A percentile compares a stretch with the other conserved stretches of the same genome.
phyloP scores from a whole-genome alignment of 768 basidiomycete species.

The Lactarius pseudohatsudake region DNA sequence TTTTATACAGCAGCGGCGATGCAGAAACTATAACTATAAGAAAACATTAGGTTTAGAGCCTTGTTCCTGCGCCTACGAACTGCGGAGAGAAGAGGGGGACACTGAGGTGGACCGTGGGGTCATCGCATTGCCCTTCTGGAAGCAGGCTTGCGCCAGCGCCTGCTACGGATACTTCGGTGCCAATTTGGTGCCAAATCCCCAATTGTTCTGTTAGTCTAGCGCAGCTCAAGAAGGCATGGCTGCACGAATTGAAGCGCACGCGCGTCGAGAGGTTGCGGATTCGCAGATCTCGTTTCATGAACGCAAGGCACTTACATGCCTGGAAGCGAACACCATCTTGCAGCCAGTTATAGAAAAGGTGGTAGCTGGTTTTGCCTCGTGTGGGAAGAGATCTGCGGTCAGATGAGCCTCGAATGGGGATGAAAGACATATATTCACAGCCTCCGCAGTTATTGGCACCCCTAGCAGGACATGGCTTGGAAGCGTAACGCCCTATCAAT shows the following conservation, averaged over 20 bases:
- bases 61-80: not conserved
- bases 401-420: not conserved
- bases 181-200: not conserved
- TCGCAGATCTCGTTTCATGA: constrained; percentile 5
- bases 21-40: not conserved
- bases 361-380: not conserved
- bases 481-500: not conserved
- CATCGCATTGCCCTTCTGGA: not conserved
- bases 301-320: constrained; percentile 8
- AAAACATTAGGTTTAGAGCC: not conserved
- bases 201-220: not conserved
- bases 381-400: constrained; percentile 10
- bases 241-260: not conserved
- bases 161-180: no score
- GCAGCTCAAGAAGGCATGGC: not conserved
- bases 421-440: not conserved
- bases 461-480: no score
- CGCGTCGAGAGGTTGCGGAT: not conserved
- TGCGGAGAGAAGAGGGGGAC: constrained; percentile 7
- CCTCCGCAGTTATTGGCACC: constrained; percentile 7
- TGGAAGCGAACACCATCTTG: not conserved
- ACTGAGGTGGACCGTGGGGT: no score
- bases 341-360: no score
- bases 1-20: constrained; percentile 10
- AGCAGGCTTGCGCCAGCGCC: constrained; percentile 10